Base-by-base conservation (phyloP, 306 rosid genomes). In the Vigna hirtella region DNA sequence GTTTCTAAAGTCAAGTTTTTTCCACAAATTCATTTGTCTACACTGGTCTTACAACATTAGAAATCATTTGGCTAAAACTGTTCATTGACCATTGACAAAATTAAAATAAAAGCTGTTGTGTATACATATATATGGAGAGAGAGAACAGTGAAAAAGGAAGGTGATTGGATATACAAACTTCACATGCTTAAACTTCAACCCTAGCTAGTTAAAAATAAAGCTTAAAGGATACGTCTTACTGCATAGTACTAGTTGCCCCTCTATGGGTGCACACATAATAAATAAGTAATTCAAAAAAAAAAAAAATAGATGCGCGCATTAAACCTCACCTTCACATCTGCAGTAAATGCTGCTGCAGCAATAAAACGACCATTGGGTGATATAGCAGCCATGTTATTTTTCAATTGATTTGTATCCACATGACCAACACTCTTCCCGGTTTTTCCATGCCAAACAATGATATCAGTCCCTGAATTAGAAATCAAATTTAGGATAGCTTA, bases 291-390 rank as follows among this genome's bases (percentile, higher is more conserved):
- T 69, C 42, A 22, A 55, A 74, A 73, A 45, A 63, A 20, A 20
- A 43, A 48, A 51, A 70, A 15, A 63, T 16, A 77, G 50, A 20
- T 28, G 28, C 52, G 15, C 9, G 20, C 66, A 83, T 22, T 73
- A 68, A 62, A 26, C 32, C 36, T 77, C 53, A 93, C 99, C 93
- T 96, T 96, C 78, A 96, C 99, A 65, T 96, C 99, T 53, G 98
- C 98, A 65, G 99, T 96, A 88, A 96, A 96, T 42, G 99, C 99
- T 68, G 99, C 99, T 13, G 99, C 98, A 32, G 99, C 99, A 90
- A 96, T 86, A 83, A 96, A 96, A 47, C 99, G 98, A 30, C 99
- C 99, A 85, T 96, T 86, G 78, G 98, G 96, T 72, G 99, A 96
- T 88, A 96, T 80, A 67, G 91, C 86, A 62, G 96, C 97, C 99